Evolutionary conservation across 1,139 yeast genomes (phyloP), one percentile per base, ranked within the genome.

Genomic region (Zygoascus meyerae): DNA sequence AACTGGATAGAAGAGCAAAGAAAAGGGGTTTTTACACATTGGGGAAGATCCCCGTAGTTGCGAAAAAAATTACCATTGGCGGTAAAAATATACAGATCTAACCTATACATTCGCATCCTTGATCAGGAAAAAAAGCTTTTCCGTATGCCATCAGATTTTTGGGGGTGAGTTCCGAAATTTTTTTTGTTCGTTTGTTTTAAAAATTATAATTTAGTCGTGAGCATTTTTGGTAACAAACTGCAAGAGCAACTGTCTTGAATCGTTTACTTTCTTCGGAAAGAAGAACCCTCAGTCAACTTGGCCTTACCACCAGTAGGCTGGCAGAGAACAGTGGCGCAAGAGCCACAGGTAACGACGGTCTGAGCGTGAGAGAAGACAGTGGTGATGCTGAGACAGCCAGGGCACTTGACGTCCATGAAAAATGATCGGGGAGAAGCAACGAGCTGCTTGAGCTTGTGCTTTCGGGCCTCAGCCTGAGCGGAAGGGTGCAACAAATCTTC

Each of bases 301-400:
- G 97, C 97, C 83, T 92, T 92, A 81, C 98, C 98, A 81, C 98
- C 98, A 62, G 97, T 87, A 71, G 98, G 98, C 71, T 94, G 86
- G 78, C 97, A 90, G 70, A 92, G 86, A 60, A 92, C 97, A 62
- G 96, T 90, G 65, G 97, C 85, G 77, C 98, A 92, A 59, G 95
- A 83, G 70, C 94, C 97, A 80, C 98, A 92, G 70, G 97, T 86
- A 71, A 92, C 98, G 66, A 97, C 97, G 64, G 97, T 92, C 80
- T 92, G 98, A 59, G 98, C 97, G 77, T 92, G 98, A 62, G 97
- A 90, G 85, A 92, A 92, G 64, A 92, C 97, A 62, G 97, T 92
- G 75, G 98, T 90, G 79, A 92, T 92, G 83, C 84, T 86, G 73
- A 92, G 81, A 78, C 98, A 92, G 67, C 98, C 97, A 75, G 95